A percentile compares a stretch with the other conserved stretches of the same genome.
Evolutionary conservation across 768 basidiomycete genomes (phyloP).

Genomic region (Pisolithus sp.): DNA sequence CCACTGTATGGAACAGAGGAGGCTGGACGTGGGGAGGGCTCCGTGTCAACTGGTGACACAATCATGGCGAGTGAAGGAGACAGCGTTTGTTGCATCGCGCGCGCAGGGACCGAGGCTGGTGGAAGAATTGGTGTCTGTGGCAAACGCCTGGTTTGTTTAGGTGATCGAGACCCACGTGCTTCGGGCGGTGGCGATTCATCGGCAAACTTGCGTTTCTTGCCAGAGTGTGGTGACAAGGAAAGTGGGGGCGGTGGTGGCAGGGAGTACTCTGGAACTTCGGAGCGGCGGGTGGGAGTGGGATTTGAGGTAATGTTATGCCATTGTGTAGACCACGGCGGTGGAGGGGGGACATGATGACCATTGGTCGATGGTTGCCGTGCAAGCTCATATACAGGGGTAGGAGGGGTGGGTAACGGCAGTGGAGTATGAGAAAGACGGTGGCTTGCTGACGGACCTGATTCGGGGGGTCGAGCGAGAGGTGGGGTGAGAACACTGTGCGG

Average conservation of each 20-base stretch:
- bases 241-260: not conserved
- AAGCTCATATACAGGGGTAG: constrained; percentile 30
- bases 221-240: constrained; percentile 24
- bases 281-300: constrained; percentile 12
- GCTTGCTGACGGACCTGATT: constrained; percentile 24
- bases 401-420: constrained; percentile 26
- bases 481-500: constrained; percentile 12
- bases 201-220: constrained; percentile 30
- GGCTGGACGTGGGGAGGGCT: constrained; percentile 27
- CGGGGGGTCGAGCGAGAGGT: constrained; percentile 17
- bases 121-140: constrained; percentile 29
- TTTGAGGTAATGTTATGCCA: constrained; percentile 19
- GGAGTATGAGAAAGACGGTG: constrained; percentile 26
- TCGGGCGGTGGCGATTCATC: constrained; percentile 24
- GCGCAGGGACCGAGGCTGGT: constrained; percentile 18
- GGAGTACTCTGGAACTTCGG: constrained; percentile 21
- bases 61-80: constrained; percentile 32
- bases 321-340: constrained; percentile 29
- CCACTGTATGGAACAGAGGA: constrained; percentile 19
- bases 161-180: constrained; percentile 19
- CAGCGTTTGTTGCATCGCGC: constrained; percentile 29
- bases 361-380: constrained; percentile 25
- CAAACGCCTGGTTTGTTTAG: constrained; percentile 26
- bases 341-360: constrained; percentile 29
- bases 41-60: constrained; percentile 27